Evolutionary conservation across 2,329 filamentous ascomycete genomes (phyloP).

Genomic region (Ilyonectria destructans): DNA sequence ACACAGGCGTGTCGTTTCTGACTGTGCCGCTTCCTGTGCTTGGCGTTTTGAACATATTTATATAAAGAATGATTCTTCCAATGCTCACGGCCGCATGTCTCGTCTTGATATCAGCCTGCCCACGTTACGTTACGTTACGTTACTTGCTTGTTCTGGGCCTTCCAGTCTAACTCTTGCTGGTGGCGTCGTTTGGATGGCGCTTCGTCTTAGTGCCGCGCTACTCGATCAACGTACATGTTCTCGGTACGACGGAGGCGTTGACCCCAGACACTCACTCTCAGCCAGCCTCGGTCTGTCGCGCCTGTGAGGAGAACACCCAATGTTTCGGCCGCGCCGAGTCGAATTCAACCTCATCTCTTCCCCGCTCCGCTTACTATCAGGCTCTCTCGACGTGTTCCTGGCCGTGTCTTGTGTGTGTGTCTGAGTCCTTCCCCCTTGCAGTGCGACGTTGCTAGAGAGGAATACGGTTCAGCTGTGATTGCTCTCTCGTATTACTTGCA

Average conservation of each 20-base stretch:
- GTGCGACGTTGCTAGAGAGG: background rate
- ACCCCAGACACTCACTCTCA: background rate
- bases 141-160: background rate
- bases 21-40: background rate
- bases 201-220: conserved; percentile 3
- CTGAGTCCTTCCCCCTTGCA: background rate
- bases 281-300: background rate
- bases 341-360: conserved; percentile 12
- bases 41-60: background rate
- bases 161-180: background rate
- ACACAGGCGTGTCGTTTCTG: background rate
- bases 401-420: background rate
- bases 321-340: background rate
- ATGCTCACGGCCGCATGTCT: background rate
- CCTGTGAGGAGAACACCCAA: background rate
- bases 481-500: conserved; percentile 26
- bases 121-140: too few species aligned
- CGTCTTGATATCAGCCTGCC: background rate
- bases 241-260: background rate
- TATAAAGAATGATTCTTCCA: background rate
- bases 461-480: conserved; percentile 10
- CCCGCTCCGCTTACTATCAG: background rate
- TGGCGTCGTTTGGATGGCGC: background rate
- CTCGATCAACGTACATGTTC: conserved; percentile 5
- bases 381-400: background rate